Conservation (phyloP, 169 alveolate genomes). For the Plasmodium gonderi region DNA sequence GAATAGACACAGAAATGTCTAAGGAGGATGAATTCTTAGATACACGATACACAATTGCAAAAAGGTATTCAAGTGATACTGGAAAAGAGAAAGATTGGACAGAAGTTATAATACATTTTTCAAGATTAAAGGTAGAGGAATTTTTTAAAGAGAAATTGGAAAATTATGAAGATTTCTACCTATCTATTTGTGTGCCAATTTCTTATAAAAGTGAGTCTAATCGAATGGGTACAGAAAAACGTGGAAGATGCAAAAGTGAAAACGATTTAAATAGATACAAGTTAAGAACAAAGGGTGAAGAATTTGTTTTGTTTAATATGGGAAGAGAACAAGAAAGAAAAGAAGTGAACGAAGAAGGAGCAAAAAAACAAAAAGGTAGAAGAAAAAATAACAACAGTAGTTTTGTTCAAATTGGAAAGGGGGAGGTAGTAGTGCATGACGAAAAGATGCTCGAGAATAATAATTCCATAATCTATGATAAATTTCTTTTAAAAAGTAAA, state of each 20-base stretch:
- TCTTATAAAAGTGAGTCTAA: background rate
- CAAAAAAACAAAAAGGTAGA: background rate
- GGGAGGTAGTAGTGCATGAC: background rate
- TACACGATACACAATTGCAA: background rate
- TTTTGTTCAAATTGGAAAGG: background rate
- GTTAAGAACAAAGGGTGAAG: background rate
- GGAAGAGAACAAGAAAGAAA: background rate
- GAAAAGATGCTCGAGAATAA: background rate
- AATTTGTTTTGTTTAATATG: background rate
- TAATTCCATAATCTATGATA: slow-evolving; percentile 1
- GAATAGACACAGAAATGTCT: background rate
- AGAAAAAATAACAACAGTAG: background rate
- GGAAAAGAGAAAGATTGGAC: background rate
- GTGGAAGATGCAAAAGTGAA: background rate
- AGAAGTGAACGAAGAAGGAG: background rate
- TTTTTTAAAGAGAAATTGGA: background rate
- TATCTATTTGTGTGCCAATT: slow-evolving; percentile 28
- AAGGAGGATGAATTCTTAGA: background rate
- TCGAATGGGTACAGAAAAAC: background rate
- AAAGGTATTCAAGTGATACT: background rate
- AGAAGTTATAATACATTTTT: background rate
- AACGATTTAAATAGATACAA: background rate
- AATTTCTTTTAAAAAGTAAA: slow-evolving; percentile 13
- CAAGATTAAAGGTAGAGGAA: slow-evolving; percentile 5
- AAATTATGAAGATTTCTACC: background rate